Base-by-base conservation (phyloP, 140 eudicot species). In the Anethum foeniculum region DNA sequence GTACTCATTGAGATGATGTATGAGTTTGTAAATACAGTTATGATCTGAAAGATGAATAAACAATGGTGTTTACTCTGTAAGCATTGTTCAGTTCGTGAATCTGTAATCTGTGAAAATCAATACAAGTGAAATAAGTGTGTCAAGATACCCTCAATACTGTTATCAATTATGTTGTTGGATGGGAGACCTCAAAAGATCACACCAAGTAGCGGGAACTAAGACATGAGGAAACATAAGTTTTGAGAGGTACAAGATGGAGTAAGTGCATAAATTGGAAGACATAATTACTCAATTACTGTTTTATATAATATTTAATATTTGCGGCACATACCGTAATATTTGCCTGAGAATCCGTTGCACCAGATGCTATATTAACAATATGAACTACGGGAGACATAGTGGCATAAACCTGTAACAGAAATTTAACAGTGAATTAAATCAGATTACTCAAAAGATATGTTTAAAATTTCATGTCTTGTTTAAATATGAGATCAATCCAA, bases 331-430 rank as follows among this genome's bases (percentile, higher is more conserved):
- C 98, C 81, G 91, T 94, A 73, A 90, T 84, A 47, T 94, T 94
- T 77, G 97, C 98, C 81, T 68, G 88, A 87, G 97, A 94, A 81
- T 90, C 96, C 38, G 86, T 86, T 44, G 83, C 88, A 79, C 90
- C 83, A 80, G 98, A 92, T 90, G 87, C 98, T 79, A 94, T 80
- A 76, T 94, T 83, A 6, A 94, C 97, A 79, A 94, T 82, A 85
- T 89, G 92, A 83, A 90, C 92, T 14, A 88, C 84, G 36, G 98
- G 98, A 75, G 96, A 92, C 96, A 94, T 94, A 27, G 93, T 94
- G 7, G 97, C 88, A 90, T 94, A 94, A 52, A 91, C 96, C 98
- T 94, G 91, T 87, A 85, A 86, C 23, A 48, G 71, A 75, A 79
- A 81, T 77, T 78, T 10, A 7, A 75, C 27, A 39, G 52, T 28